These are phyloP conservation scores for Saccharomycopsis schoenii DNA, from an alignment of 805 yeast genomes.

Conservation along the genomic window DNA sequence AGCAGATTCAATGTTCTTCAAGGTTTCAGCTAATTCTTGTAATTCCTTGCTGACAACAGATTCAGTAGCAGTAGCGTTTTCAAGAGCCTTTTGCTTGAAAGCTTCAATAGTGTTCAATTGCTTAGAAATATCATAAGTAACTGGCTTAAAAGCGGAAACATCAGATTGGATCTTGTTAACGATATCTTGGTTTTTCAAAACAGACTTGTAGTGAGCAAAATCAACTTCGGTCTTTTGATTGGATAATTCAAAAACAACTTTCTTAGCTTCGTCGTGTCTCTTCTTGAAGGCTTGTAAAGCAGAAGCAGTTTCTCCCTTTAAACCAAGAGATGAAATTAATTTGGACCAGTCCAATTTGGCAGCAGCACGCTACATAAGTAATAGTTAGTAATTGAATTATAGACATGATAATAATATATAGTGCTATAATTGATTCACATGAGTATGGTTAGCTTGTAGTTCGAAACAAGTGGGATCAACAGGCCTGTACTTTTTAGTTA, in stretches of 20 bases:
- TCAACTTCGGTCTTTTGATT: conserved; percentile 71
- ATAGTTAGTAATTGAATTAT: neutral
- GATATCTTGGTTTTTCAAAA: conserved; percentile 72
- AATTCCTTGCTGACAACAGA: conserved; percentile 79
- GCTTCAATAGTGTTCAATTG: conserved; percentile 87
- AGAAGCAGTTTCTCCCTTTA: conserved; percentile 85
- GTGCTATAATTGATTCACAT: no score
- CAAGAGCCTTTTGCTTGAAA: conserved; percentile 90
- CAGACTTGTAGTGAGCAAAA: conserved; percentile 67
- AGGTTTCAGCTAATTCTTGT: conserved; percentile 74
- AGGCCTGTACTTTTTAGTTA: no score
- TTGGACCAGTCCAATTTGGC: conserved; percentile 93
- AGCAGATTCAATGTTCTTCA: conserved; percentile 89
- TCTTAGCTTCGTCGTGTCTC: conserved; percentile 97
- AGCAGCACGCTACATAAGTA: conserved; percentile 44
- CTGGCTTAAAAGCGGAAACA: conserved; percentile 69
- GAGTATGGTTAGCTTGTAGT: no score
- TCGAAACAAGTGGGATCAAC: no score
- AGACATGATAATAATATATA: no score
- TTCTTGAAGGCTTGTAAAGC: conserved; percentile 89
- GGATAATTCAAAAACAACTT: conserved; percentile 59
- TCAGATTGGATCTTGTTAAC: conserved; percentile 74
- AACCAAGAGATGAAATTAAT: conserved; percentile 77
- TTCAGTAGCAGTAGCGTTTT: conserved; percentile 92
- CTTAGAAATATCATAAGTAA: conserved; percentile 75